Percentiles rank a stretch among this genome's conserved stretches.
These are phyloP conservation scores for Streptanthus diversifolius DNA, from an alignment of 345 rosid species.

Conservation along the genomic window DNA sequence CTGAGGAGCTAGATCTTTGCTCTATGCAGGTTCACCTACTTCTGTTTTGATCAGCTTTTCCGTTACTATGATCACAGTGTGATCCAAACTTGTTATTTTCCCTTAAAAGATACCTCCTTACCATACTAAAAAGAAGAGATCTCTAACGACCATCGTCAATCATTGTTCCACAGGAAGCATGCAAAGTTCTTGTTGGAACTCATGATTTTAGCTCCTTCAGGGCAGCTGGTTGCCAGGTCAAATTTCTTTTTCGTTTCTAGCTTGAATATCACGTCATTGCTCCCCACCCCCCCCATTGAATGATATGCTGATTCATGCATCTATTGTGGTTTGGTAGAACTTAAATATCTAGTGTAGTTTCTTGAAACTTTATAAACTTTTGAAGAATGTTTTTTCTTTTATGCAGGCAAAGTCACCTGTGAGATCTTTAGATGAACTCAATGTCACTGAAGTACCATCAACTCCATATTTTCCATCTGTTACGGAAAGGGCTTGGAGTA, in stretches of 20 bases:
- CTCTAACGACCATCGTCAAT: neutral
- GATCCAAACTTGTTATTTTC: neutral
- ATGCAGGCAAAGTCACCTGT: constrained; percentile 78
- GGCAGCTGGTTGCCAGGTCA: constrained; percentile 86
- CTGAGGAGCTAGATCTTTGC: constrained; percentile 59
- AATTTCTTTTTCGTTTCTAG: constrained; percentile 22
- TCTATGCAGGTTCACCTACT: constrained; percentile 70
- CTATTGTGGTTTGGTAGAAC: neutral
- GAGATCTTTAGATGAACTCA: constrained; percentile 72
- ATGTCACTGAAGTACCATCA: constrained; percentile 58
- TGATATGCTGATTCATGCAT: neutral
- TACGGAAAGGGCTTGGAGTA: constrained; percentile 39
- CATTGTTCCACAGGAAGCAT: constrained; percentile 67
- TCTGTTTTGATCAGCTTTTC: constrained; percentile 14
- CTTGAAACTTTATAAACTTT: neutral
- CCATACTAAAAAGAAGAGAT: neutral
- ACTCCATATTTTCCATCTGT: constrained; percentile 65
- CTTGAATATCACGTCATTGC: neutral
- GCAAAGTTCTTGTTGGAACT: constrained; percentile 77
- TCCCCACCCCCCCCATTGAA: neutral
- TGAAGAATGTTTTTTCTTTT: neutral
- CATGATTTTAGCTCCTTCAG: constrained; percentile 98
- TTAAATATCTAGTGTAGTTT: neutral
- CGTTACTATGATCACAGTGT: neutral
- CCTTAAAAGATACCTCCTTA: neutral